Evolutionary conservation across 2,329 filamentous ascomycete species (phyloP).

Genomic region (Aureobasidium sp.): DNA sequence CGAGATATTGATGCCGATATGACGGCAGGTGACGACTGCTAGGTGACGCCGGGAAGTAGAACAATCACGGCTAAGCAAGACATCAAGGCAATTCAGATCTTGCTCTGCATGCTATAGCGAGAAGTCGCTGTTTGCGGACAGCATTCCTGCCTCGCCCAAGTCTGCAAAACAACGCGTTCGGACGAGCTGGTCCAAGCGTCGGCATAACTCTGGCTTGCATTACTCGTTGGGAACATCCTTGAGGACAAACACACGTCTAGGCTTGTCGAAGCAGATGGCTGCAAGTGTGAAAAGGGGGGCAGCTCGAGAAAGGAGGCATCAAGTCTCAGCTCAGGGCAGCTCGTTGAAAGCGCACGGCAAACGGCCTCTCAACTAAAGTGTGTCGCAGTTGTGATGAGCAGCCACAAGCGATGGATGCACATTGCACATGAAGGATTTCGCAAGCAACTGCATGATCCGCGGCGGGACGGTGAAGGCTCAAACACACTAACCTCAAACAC

Average conservation of each 20-base stretch:
- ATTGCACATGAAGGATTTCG: neutral
- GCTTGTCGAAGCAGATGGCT: too few species aligned
- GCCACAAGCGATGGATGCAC: constrained; percentile 3
- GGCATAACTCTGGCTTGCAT: constrained; percentile 6
- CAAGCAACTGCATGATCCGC: constrained; percentile 8
- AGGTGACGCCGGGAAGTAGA: neutral
- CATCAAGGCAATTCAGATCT: neutral
- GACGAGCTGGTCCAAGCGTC: neutral
- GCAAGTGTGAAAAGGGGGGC: neutral
- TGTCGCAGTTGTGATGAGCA: neutral
- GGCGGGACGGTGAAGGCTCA: constrained; percentile 1
- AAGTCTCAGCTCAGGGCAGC: neutral
- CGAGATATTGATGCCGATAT: neutral
- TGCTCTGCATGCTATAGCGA: neutral
- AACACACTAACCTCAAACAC: constrained; percentile 4
- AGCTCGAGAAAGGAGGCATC: neutral
- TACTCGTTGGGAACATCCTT: neutral
- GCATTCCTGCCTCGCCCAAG: neutral
- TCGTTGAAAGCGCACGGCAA: neutral
- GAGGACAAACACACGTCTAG: neutral
- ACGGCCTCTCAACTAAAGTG: neutral
- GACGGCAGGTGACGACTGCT: neutral
- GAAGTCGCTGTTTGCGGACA: constrained; percentile 5
- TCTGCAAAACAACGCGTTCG: constrained; percentile 9
- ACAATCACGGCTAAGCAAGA: neutral